Evolutionary conservation across 2,329 filamentous ascomycete genomes (phyloP).

Genomic region (Penicillium occitanis): DNA sequence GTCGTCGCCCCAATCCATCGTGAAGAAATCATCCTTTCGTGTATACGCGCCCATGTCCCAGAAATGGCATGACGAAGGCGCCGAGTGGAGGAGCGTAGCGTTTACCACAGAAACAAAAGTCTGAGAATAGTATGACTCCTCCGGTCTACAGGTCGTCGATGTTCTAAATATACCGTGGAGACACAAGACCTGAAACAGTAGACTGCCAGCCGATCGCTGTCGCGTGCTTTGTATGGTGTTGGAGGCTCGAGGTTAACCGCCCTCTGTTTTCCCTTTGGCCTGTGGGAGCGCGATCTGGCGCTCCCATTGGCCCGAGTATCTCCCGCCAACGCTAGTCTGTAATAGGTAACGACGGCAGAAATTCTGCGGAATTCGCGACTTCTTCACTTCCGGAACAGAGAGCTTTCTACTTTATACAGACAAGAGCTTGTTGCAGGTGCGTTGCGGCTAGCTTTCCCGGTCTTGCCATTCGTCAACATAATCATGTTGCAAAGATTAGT

Average conservation of each 20-base stretch:
- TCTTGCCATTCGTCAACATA: slow-evolving; percentile 2
- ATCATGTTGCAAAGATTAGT: slow-evolving; percentile 43
- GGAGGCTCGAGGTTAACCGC: slow-evolving; percentile 3
- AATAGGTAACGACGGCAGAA: slow-evolving; percentile 33
- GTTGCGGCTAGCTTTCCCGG: neutral
- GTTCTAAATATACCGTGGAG: slow-evolving; percentile 11
- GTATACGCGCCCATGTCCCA: slow-evolving; percentile 34
- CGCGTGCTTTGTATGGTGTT: slow-evolving; percentile 13
- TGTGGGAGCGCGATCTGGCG: neutral
- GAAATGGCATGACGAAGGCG: slow-evolving; percentile 28
- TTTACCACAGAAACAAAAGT: slow-evolving; percentile 1
- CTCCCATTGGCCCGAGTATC: slow-evolving; percentile 22
- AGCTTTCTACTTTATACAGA: slow-evolving; percentile 24
- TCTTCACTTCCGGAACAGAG: slow-evolving; percentile 19
- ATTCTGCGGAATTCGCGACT: slow-evolving; percentile 32
- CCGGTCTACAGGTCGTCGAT: slow-evolving; percentile 18
- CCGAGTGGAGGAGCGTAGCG: slow-evolving; percentile 24
- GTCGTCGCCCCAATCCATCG: neutral
- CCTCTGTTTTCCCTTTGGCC: neutral
- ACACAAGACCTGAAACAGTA: slow-evolving; percentile 17
- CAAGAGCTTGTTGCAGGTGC: slow-evolving; percentile 13
- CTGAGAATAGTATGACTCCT: slow-evolving; percentile 19
- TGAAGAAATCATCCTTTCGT: slow-evolving; percentile 9
- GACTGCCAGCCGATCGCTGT: neutral
- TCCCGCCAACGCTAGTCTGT: slow-evolving; percentile 28